Percentiles rank a stretch among this genome's conserved stretches.
Conservation (phyloP, 1,139 yeast species). For the Magnusiomyces paraingens region DNA sequence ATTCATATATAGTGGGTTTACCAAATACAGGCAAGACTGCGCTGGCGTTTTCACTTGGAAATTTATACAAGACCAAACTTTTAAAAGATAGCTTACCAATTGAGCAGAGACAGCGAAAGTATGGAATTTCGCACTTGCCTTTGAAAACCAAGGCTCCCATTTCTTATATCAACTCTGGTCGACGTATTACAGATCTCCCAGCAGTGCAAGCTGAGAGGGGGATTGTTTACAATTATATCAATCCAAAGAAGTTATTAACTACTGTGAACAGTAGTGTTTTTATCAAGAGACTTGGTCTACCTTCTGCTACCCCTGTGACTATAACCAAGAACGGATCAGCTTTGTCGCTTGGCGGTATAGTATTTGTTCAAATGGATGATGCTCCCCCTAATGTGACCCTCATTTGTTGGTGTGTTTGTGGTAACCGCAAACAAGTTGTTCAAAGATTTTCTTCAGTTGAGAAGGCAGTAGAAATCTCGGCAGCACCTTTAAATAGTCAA, state of each 20-base stretch:
- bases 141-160: conserved; percentile 50
- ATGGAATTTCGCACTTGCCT: conserved; percentile 42
- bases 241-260: conserved; percentile 34
- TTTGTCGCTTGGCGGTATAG: conserved; percentile 54
- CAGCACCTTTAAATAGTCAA: conserved; percentile 8
- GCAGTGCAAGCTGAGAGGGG: conserved; percentile 41
- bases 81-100: conserved; percentile 5
- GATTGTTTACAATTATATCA: conserved; percentile 34
- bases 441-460: conserved; percentile 31
- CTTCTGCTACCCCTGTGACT: neutral
- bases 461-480: conserved; percentile 27
- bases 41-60: conserved; percentile 46
- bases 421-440: conserved; percentile 23
- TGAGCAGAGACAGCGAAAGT: conserved; percentile 17
- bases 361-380: conserved; percentile 43
- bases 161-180: conserved; percentile 33
- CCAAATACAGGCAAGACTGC: conserved; percentile 76
- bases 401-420: conserved; percentile 19
- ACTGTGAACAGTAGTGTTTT: conserved; percentile 35
- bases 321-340: conserved; percentile 40
- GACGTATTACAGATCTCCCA: conserved; percentile 47
- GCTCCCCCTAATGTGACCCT: conserved; percentile 21
- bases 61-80: conserved; percentile 24
- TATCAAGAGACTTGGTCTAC: conserved; percentile 4
- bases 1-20: conserved; percentile 59